Percentiles rank a stretch among this genome's conserved stretches.
Conservation (phyloP, 306 rosid species). For the Canavalia ensiformis region DNA sequence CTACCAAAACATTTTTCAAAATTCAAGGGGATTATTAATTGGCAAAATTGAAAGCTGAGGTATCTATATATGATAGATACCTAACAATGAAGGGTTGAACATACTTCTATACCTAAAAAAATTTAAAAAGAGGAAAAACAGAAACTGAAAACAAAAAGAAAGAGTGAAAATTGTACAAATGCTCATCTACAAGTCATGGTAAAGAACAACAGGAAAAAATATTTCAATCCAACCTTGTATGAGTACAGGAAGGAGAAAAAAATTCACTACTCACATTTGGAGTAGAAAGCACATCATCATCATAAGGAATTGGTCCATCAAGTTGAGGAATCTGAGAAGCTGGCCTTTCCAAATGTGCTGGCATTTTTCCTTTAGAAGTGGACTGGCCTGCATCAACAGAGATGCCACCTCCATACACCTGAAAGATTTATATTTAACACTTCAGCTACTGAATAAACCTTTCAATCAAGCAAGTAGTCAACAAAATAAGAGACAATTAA, state of each 20-base stretch:
- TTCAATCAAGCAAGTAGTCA: constrained; percentile 25
- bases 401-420: constrained; percentile 69
- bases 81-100: not conserved
- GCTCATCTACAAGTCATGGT: not conserved
- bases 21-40: not conserved
- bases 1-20: not conserved
- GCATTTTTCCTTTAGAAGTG: constrained; percentile 51
- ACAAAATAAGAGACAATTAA: constrained; percentile 7
- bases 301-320: constrained; percentile 88
- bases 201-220: not conserved
- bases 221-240: not conserved
- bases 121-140: not conserved
- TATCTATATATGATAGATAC: not conserved
- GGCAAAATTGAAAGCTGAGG: constrained; percentile 19
- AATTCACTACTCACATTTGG: constrained; percentile 69
- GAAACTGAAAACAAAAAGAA: not conserved
- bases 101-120: constrained; percentile 1
- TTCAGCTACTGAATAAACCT: constrained; percentile 27
- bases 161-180: not conserved
- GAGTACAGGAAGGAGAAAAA: not conserved
- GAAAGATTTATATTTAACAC: constrained; percentile 44
- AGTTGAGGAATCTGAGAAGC: constrained; percentile 82
- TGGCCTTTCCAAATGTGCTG: constrained; percentile 48
- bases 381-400: constrained; percentile 48
- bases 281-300: constrained; percentile 86